Conservation (phyloP, 2,329 filamentous ascomycete genomes). For the Penicillium glabrum region DNA sequence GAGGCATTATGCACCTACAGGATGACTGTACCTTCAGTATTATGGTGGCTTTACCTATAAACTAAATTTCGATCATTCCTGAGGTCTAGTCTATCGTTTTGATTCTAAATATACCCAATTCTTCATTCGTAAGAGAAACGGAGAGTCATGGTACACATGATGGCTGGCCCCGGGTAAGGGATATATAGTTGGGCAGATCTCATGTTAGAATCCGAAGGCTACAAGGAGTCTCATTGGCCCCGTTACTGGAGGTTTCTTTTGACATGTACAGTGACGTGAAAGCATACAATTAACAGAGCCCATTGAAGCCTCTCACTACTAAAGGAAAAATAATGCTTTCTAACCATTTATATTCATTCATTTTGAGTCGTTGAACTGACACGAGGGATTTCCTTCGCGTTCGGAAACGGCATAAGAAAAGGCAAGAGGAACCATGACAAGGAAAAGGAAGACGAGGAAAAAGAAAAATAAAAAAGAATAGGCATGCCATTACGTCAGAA, state of each 20-base stretch:
- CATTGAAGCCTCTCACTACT: not conserved
- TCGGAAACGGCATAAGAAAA: constrained; percentile 21
- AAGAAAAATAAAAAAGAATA: constrained; percentile 20
- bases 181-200: too few relatives aligned
- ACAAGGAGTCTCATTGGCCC: not conserved
- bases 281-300: not conserved
- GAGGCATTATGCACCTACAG: too few relatives aligned
- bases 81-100: too few relatives aligned
- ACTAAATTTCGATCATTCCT: too few relatives aligned
- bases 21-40: too few relatives aligned
- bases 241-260: not conserved
- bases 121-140: too few relatives aligned
- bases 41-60: too few relatives aligned
- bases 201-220: too few relatives aligned
- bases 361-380: constrained; percentile 21
- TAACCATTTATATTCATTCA: constrained; percentile 27
- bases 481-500: constrained; percentile 35
- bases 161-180: too few relatives aligned
- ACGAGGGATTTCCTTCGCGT: constrained; percentile 16
- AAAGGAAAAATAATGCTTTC: constrained; percentile 4
- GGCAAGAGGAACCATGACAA: constrained; percentile 15
- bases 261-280: not conserved
- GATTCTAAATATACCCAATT: too few relatives aligned
- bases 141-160: too few relatives aligned
- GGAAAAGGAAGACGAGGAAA: constrained; percentile 17